Conservation (phyloP, 768 basidiomycete genomes). For the Hirschioporus abietinus region DNA sequence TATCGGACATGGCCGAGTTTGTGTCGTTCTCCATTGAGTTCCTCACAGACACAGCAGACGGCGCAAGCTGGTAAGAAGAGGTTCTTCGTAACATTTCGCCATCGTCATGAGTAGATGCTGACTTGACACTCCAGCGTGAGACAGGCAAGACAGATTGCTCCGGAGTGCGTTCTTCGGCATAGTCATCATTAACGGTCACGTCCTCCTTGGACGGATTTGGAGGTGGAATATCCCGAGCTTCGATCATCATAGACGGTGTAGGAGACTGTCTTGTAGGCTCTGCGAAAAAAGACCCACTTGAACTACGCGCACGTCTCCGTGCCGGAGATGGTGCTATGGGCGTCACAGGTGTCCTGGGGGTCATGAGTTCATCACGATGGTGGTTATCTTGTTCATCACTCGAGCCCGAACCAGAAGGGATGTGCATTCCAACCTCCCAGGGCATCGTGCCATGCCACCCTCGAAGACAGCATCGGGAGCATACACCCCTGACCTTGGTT, state of each 20-base stretch:
- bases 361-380: neutral
- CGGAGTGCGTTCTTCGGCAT: neutral
- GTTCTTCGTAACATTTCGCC: neutral
- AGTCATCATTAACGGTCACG: neutral
- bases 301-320: neutral
- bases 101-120: neutral
- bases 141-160: neutral
- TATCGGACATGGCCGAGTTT: neutral
- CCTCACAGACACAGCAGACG: neutral
- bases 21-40: neutral
- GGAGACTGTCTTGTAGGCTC: neutral
- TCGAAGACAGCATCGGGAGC: conserved; percentile 72
- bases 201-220: neutral
- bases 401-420: conserved; percentile 11
- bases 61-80: neutral
- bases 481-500: conserved; percentile 31
- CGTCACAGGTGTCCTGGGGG: neutral
- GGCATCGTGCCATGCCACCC: conserved; percentile 74
- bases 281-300: neutral
- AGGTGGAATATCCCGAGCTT: neutral
- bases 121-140: neutral
- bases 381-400: neutral
- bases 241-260: neutral
- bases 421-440: conserved; percentile 69
- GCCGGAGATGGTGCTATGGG: neutral